phyloP scores from a whole-genome alignment of 208 protist genomes.

The Leishmania guyanensis region DNA sequence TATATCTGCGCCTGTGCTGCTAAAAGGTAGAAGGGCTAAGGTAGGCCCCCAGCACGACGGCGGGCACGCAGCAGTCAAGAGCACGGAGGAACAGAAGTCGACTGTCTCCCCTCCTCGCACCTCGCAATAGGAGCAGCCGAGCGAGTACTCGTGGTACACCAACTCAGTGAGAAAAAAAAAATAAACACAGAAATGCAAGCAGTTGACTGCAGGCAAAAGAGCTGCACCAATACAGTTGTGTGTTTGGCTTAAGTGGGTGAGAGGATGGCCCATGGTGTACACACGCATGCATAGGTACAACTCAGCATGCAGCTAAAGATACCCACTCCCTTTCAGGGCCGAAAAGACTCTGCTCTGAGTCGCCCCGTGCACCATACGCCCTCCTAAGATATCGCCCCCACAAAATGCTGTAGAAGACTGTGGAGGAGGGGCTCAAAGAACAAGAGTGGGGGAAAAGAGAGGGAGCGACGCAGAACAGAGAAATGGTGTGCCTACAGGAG shows the following conservation, averaged over 20 bases:
- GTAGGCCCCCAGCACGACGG: no score
- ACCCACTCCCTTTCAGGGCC: not conserved
- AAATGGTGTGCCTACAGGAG: not conserved
- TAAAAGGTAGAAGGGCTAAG: no score
- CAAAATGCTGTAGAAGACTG: not conserved
- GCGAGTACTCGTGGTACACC: no score
- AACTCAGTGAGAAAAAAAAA: no score
- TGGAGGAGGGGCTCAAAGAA: not conserved
- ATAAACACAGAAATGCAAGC: no score
- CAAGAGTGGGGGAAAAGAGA: not conserved
- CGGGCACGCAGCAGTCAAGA: no score
- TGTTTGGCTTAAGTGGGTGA: not conserved
- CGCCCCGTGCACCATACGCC: not conserved
- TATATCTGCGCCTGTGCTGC: no score
- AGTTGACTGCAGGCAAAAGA: no score
- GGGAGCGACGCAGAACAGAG: not conserved
- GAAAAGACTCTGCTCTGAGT: not conserved
- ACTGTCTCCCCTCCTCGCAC: no score
- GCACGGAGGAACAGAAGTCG: no score
- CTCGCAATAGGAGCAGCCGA: no score
- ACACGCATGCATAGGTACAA: not conserved
- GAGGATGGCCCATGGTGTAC: not conserved
- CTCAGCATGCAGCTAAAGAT: not conserved
- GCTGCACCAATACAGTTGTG: not conserved
- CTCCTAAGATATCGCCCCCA: not conserved